Conservation (phyloP, 768 basidiomycete genomes). For the Royoungia palumana region DNA sequence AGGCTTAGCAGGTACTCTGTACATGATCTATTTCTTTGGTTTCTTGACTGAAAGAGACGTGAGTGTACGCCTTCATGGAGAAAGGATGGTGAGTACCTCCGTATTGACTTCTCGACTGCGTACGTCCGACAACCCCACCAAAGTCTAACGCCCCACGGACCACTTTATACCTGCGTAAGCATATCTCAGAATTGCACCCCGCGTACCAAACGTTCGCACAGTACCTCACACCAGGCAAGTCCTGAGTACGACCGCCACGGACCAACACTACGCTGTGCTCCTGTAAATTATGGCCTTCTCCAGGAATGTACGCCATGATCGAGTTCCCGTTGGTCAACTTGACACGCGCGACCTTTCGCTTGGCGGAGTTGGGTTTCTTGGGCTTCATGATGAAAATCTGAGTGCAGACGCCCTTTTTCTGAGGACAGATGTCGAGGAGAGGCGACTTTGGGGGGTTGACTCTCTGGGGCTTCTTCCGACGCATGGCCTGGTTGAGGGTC, state of each 20-base stretch:
- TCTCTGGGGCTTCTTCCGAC: slow-evolving; percentile 60
- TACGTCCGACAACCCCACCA: slow-evolving; percentile 82
- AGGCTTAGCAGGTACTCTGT: not conserved
- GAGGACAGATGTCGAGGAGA: slow-evolving; percentile 72
- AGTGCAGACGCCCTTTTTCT: slow-evolving; percentile 90
- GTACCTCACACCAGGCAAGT: slow-evolving; percentile 95
- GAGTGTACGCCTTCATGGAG: not conserved
- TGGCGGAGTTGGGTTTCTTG: slow-evolving; percentile 98
- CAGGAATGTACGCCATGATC: slow-evolving; percentile 91
- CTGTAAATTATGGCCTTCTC: slow-evolving; percentile 97
- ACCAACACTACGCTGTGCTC: slow-evolving; percentile 95
- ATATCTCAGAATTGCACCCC: slow-evolving; percentile 1
- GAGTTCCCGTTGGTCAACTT: slow-evolving; percentile 88
- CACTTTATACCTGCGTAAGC: slow-evolving; percentile 75
- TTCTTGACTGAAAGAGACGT: slow-evolving; percentile 65
- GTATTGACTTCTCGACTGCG: slow-evolving; percentile 84
- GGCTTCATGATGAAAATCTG: slow-evolving; percentile 79
- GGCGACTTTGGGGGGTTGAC: slow-evolving; percentile 60
- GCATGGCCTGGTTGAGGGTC: slow-evolving; percentile 88
- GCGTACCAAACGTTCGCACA: slow-evolving; percentile 20
- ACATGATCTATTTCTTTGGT: slow-evolving; percentile 62
- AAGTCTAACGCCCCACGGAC: slow-evolving; percentile 92
- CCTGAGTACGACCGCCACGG: slow-evolving; percentile 94
- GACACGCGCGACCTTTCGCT: slow-evolving; percentile 93
- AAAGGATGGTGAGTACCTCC: slow-evolving; percentile 56